Base-by-base conservation (phyloP, 2,329 filamentous ascomycete species). In the Talaromyces funiculosus region DNA sequence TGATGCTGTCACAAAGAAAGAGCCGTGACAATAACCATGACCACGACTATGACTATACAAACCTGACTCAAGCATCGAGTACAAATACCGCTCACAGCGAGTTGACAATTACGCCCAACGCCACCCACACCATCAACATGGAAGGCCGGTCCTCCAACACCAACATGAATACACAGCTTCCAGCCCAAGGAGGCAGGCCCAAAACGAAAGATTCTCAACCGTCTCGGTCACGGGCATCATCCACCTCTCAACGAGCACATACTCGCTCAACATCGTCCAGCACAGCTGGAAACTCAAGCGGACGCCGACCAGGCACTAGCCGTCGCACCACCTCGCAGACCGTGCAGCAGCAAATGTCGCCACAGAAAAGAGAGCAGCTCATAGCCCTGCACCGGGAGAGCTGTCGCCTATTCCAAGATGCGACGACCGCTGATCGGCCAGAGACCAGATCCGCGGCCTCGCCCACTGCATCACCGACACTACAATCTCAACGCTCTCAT, bases 361-460 rank as follows among this genome's bases (percentile, higher is more conserved):
- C 14, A 61, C 68, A 45, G 53, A 67, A 65, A 56, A 70, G 72
- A 7, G 69, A 76, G 57, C 71, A 73, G 14, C 67, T 77, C 9
- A 49, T 77, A 8, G 70, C 73, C 1, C 63, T 77, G 20, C 62
- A 77, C 51, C 73, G 75, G 6, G 72, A 77, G 49, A 75, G 75
- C 51, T 75, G 75, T 57, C 75, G 74, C 16, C 63, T 77, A 1
- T 77, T 77, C 35, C 72, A 76, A 20, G 42, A 47, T 9, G 6
- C 54, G 12, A 56, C 38, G 14, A 35, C 24, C 6, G 54, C 38
- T 22, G 16, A 42, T 10, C 20, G 26, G 3, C 31, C 33, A 16
- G 42, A 53, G 3, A 42, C 61, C 1, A 53, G 29, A n/a, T 53
- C 37, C 6, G 38, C 33, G 18, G 26, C 42, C 12, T 61, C 62